phyloP scores from a whole-genome alignment of 2,329 filamentous ascomycete genomes.

The Sordariomycetes sp. region DNA sequence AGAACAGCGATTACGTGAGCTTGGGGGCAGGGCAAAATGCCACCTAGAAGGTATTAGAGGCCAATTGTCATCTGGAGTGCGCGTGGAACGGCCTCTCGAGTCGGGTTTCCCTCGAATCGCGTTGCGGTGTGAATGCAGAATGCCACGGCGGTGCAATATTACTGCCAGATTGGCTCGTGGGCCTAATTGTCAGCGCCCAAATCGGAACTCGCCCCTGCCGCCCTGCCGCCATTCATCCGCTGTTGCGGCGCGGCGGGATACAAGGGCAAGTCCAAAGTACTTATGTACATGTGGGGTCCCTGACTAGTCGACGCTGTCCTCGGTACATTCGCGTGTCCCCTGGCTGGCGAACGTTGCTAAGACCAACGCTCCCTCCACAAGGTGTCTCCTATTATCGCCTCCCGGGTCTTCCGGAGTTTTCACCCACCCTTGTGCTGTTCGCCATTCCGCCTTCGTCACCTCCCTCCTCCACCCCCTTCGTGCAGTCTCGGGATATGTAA shows the following conservation, averaged over 20 bases:
- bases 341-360: not conserved
- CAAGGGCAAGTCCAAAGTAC: not conserved
- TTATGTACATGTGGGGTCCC: not conserved
- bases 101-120: too few species aligned
- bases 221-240: not conserved
- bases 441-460: not conserved
- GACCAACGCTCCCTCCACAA: not conserved
- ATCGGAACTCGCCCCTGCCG: not conserved
- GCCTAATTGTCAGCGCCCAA: not conserved
- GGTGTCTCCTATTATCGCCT: not conserved
- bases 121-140: too few species aligned
- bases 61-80: not conserved
- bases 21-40: not conserved
- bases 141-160: too few species aligned
- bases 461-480: not conserved
- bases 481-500: not conserved
- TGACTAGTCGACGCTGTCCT: not conserved
- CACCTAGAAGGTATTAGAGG: not conserved
- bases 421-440: not conserved
- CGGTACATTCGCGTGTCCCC: not conserved
- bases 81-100: too few species aligned
- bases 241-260: not conserved
- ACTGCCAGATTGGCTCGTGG: too few species aligned
- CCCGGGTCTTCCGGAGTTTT: not conserved
- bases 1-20: not conserved